Conservation (phyloP, 306 rosid genomes). For the Acacia acuminata region DNA sequence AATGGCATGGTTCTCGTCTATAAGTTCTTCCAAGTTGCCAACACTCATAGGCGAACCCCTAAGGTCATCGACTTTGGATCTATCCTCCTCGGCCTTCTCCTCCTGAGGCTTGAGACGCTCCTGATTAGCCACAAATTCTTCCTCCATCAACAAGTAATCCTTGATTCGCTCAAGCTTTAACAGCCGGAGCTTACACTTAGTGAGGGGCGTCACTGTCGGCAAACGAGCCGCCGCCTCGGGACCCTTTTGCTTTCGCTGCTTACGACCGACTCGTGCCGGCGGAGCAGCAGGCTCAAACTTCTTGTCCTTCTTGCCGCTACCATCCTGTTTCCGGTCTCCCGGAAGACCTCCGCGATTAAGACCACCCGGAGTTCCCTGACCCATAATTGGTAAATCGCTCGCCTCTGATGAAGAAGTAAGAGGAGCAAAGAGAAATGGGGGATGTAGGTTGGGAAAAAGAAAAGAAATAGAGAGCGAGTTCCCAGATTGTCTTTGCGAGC, state of each 20-base stretch:
- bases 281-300: conserved; percentile 96
- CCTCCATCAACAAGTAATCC: conserved; percentile 93
- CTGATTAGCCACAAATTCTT: conserved; percentile 92
- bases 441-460: neutral
- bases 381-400: conserved; percentile 42
- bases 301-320: conserved; percentile 84
- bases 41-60: conserved; percentile 98
- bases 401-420: neutral
- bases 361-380: conserved; percentile 97
- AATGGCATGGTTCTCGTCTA: conserved; percentile 95
- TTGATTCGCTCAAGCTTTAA: conserved; percentile 91
- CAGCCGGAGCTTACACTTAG: conserved; percentile 87
- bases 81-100: conserved; percentile 97
- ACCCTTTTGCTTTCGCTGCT: conserved; percentile 95
- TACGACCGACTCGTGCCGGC: conserved; percentile 91
- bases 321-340: conserved; percentile 81
- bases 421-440: neutral
- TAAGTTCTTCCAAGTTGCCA: conserved; percentile 88
- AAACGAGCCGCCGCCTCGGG: conserved; percentile 94
- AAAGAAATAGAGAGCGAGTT: neutral
- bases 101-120: conserved; percentile 95
- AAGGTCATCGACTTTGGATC: conserved; percentile 97
- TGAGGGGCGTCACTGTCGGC: conserved; percentile 87
- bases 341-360: conserved; percentile 75
- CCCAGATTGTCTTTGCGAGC: neutral